These are phyloP conservation scores for Alternaria sp. DNA, from an alignment of 2,329 filamentous ascomycete species.

Conservation along the genomic window DNA sequence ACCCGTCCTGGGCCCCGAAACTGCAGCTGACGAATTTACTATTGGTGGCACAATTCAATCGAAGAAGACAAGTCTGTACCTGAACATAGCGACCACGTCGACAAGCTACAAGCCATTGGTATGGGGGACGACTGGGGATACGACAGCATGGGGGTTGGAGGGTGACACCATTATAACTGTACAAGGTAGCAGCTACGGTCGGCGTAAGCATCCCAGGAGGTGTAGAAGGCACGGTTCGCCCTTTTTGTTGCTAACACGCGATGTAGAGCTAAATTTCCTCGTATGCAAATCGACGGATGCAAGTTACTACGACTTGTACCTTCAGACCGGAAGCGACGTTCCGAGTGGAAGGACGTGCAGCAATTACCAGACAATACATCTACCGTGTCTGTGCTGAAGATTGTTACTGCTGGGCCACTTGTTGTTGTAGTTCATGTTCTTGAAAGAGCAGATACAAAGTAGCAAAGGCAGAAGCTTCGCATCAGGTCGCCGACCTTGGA, in stretches of 20 bases:
- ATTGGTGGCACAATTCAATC: slow-evolving; percentile 61
- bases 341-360: slow-evolving; percentile 61
- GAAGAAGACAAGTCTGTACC: slow-evolving; percentile 58
- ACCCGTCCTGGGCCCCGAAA: slow-evolving; percentile 62
- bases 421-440: neutral
- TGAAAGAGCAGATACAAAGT: neutral
- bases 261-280: slow-evolving; percentile 60
- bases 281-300: slow-evolving; percentile 54
- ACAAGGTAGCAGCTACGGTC: slow-evolving; percentile 55
- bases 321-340: slow-evolving; percentile 62
- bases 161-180: slow-evolving; percentile 60
- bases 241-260: neutral
- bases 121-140: slow-evolving; percentile 54
- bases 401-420: neutral
- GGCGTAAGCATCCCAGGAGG: slow-evolving; percentile 39
- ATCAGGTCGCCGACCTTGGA: neutral
- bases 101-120: slow-evolving; percentile 59
- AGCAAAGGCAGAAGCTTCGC: neutral
- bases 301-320: slow-evolving; percentile 60
- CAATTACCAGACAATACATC: slow-evolving; percentile 64
- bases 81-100: slow-evolving; percentile 57
- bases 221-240: neutral
- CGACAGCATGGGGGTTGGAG: slow-evolving; percentile 61
- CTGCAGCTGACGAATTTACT: slow-evolving; percentile 59
- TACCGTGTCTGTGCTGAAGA: slow-evolving; percentile 58